Conservation (phyloP, 345 rosid species). For the Brassica cretica region DNA sequence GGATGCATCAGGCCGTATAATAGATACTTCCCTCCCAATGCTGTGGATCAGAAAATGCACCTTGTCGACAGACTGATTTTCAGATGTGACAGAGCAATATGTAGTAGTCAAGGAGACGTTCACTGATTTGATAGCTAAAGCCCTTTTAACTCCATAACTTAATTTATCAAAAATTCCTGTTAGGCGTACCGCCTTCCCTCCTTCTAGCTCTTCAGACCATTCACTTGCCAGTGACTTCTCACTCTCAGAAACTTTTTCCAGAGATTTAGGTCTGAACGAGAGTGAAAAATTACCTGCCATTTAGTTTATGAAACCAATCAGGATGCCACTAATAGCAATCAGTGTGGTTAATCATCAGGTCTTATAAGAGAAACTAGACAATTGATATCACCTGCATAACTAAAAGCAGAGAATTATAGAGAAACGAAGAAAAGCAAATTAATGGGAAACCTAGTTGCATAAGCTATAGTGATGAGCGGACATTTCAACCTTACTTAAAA, state of each 20-base stretch:
- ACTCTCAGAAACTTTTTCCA: conserved; percentile 45
- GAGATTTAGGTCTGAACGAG: conserved; percentile 80
- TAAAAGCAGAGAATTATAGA: conserved; percentile 7
- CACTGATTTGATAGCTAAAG: conserved; percentile 59
- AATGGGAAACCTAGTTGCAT: conserved; percentile 20
- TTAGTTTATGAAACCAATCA: conserved; percentile 22
- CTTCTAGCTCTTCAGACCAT: conserved; percentile 89
- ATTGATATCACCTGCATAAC: conserved; percentile 7
- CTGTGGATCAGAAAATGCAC: conserved; percentile 85
- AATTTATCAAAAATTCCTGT: conserved; percentile 84
- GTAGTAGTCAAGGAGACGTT: conserved; percentile 71
- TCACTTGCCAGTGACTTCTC: conserved; percentile 54
- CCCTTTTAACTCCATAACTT: conserved; percentile 71
- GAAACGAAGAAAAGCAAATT: conserved; percentile 15
- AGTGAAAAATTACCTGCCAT: conserved; percentile 86
- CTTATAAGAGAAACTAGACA: conserved; percentile 25
- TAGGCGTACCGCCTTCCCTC: conserved; percentile 83
- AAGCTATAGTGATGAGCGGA: conserved; percentile 14
- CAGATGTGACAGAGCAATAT: conserved; percentile 58
- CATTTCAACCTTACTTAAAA: conserved; percentile 19
- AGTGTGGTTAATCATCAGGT: conserved; percentile 14
- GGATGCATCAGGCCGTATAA: conserved; percentile 57
- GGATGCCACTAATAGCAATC: conserved; percentile 2
- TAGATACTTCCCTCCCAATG: conserved; percentile 69
- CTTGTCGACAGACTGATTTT: conserved; percentile 44